Conservation (phyloP, 805 yeast species). For the Brettanomyces naardenensis region DNA sequence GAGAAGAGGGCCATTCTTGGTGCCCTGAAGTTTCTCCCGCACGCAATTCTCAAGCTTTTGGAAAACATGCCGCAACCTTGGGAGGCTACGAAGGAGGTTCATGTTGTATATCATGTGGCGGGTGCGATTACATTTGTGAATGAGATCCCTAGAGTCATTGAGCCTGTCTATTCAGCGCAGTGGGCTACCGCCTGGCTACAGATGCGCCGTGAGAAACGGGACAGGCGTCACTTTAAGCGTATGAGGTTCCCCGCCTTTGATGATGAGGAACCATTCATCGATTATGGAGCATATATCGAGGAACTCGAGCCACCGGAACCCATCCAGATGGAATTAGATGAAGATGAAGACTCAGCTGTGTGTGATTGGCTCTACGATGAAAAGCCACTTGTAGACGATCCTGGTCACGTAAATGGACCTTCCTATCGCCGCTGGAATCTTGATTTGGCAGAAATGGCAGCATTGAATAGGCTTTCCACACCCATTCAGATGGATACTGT, state of each 20-base stretch:
- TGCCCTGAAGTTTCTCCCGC: slow-evolving; percentile 91
- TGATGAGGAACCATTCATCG: slow-evolving; percentile 91
- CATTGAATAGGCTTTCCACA: slow-evolving; percentile 57
- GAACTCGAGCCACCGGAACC: slow-evolving; percentile 68
- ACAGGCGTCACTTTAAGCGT: slow-evolving; percentile 80
- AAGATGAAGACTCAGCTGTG: slow-evolving; percentile 50
- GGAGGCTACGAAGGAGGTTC: slow-evolving; percentile 82
- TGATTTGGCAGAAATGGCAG: slow-evolving; percentile 52
- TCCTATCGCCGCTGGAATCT: slow-evolving; percentile 71
- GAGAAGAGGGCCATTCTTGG: slow-evolving; percentile 87
- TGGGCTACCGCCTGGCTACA: slow-evolving; percentile 92
- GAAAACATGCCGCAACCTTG: slow-evolving; percentile 99
- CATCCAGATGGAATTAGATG: slow-evolving; percentile 57
- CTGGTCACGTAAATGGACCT: slow-evolving; percentile 57
- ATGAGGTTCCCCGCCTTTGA: slow-evolving; percentile 95
- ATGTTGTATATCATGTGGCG: slow-evolving; percentile 78
- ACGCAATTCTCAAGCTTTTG: slow-evolving; percentile 78
- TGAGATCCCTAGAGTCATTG: slow-evolving; percentile 85
- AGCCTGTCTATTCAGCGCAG: slow-evolving; percentile 86
- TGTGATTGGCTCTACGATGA: slow-evolving; percentile 77
- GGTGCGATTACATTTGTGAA: slow-evolving; percentile 96
- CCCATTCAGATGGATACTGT: slow-evolving; percentile 56
- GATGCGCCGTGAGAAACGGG: slow-evolving; percentile 93
- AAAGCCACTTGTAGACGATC: slow-evolving; percentile 58
- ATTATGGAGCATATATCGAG: slow-evolving; percentile 74